A percentile compares a stretch with the other conserved stretches of the same genome.
phyloP scores from a whole-genome alignment of 176 grass and related monocot species.

The Cenchrus purpureus region DNA sequence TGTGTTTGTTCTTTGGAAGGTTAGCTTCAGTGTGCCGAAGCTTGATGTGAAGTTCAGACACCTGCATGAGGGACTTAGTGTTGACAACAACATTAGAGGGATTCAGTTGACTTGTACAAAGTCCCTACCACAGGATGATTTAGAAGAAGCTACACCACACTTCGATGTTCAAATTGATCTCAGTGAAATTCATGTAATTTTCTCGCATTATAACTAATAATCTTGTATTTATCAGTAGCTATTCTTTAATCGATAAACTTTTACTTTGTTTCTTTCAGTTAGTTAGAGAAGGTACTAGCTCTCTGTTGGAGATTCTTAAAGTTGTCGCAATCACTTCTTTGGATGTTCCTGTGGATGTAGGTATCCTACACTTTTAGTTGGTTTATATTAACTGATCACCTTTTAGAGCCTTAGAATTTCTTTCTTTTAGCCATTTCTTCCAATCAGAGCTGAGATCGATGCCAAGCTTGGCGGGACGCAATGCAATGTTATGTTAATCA shows the following conservation, averaged over 20 bases:
- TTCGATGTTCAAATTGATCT: slow-evolving; percentile 97
- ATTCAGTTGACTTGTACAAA: slow-evolving; percentile 81
- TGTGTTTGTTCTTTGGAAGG: slow-evolving; percentile 97
- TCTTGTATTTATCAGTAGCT: slow-evolving; percentile 23
- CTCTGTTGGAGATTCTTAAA: slow-evolving; percentile 97
- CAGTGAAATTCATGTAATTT: slow-evolving; percentile 91
- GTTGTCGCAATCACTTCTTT: slow-evolving; percentile 70
- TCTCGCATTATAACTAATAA: slow-evolving; percentile 23
- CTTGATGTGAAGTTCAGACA: slow-evolving; percentile 96
- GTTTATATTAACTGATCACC: background rate
- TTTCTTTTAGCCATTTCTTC: slow-evolving; percentile 75
- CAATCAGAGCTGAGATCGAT: slow-evolving; percentile 93
- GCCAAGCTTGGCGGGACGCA: slow-evolving; percentile 94
- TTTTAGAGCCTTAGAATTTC: slow-evolving; percentile 43
- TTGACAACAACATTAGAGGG: slow-evolving; percentile 90
- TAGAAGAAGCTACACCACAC: slow-evolving; percentile 76
- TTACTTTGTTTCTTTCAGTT: slow-evolving; percentile 71
- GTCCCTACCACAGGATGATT: slow-evolving; percentile 68
- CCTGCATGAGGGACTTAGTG: slow-evolving; percentile 71
- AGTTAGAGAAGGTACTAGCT: slow-evolving; percentile 73
- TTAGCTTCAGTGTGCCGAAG: slow-evolving; percentile 99
- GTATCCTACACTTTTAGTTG: slow-evolving; percentile 45
- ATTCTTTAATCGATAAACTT: slow-evolving; percentile 33
- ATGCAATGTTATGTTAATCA: slow-evolving; percentile 88
- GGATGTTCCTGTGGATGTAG: slow-evolving; percentile 91